phyloP scores from a whole-genome alignment of 129 eudicot species.

The Escallonia herrerae region DNA sequence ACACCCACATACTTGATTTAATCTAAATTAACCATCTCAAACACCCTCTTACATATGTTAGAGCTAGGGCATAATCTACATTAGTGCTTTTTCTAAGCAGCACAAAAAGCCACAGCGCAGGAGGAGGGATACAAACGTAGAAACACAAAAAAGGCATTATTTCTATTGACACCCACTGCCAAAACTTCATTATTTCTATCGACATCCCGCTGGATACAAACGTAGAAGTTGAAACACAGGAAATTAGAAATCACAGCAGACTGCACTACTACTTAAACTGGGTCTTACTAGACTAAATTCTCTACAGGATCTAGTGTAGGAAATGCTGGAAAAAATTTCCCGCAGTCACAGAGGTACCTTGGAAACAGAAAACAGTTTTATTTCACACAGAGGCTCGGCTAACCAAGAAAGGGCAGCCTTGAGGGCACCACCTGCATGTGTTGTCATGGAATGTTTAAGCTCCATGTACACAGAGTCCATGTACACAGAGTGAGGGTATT shows the following conservation, averaged over 20 bases:
- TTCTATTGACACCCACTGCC: not conserved
- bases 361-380: constrained; percentile 7
- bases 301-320: constrained; percentile 15
- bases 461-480: not conserved
- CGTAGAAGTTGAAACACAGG: constrained; percentile 12
- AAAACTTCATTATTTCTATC: constrained; percentile 24
- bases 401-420: not conserved
- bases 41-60: too few species aligned
- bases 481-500: too few species aligned
- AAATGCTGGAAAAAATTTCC: constrained; percentile 12
- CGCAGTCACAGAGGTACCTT: constrained; percentile 6
- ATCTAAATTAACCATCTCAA: too few species aligned
- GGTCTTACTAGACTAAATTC: constrained; percentile 17
- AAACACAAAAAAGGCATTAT: too few species aligned
- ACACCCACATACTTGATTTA: too few species aligned
- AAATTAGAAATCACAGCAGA: constrained; percentile 26
- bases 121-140: too few species aligned
- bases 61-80: too few species aligned
- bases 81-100: too few species aligned
- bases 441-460: not conserved
- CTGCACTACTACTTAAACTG: constrained; percentile 26
- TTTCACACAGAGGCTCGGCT: constrained; percentile 4
- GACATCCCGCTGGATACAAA: constrained; percentile 20
- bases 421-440: not conserved
- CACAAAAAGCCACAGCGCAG: too few species aligned